Evolutionary conservation across 2,329 filamentous ascomycete genomes (phyloP).

Genomic region (Chrysoporthe puriensis): DNA sequence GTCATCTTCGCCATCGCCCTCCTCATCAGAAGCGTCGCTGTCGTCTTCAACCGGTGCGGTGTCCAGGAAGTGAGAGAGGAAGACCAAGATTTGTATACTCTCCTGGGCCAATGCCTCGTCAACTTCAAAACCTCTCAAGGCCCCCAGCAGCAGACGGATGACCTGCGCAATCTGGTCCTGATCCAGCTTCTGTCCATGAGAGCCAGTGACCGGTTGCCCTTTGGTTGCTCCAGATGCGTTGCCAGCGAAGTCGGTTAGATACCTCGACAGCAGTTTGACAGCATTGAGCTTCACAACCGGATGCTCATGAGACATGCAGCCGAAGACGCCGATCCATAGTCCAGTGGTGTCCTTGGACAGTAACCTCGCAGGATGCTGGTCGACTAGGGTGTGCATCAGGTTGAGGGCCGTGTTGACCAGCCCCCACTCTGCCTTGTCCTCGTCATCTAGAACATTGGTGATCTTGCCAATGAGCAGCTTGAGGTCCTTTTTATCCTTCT

Average conservation of each 20-base stretch:
- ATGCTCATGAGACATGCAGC: constrained; percentile 73
- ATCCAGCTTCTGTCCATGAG: constrained; percentile 70
- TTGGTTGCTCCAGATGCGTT: constrained; percentile 55
- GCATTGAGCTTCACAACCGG: constrained; percentile 76
- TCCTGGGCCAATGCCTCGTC: constrained; percentile 79
- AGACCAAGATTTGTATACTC: constrained; percentile 79
- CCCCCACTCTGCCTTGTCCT: constrained; percentile 68
- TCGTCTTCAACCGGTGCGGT: constrained; percentile 49
- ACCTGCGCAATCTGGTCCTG: constrained; percentile 65
- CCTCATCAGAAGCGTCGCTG: constrained; percentile 45
- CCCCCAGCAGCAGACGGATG: constrained; percentile 53
- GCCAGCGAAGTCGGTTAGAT: constrained; percentile 77
- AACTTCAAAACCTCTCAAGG: constrained; percentile 65
- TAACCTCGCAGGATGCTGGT: constrained; percentile 65
- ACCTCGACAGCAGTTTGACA: constrained; percentile 73
- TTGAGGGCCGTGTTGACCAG: constrained; percentile 75
- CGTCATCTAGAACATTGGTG: constrained; percentile 56
- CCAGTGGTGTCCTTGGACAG: constrained; percentile 61
- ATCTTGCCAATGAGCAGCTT: constrained; percentile 62
- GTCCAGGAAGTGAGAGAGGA: constrained; percentile 70
- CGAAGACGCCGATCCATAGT: constrained; percentile 74
- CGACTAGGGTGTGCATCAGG: constrained; percentile 68
- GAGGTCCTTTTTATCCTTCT: constrained; percentile 69
- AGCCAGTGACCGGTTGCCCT: constrained; percentile 67
- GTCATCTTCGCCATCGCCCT: constrained; percentile 44